A percentile compares a stretch with the other conserved stretches of the same genome.
These are phyloP conservation scores for Exophiala phaeomuriformis DNA, from an alignment of 2,329 filamentous ascomycete species.

Conservation along the genomic window DNA sequence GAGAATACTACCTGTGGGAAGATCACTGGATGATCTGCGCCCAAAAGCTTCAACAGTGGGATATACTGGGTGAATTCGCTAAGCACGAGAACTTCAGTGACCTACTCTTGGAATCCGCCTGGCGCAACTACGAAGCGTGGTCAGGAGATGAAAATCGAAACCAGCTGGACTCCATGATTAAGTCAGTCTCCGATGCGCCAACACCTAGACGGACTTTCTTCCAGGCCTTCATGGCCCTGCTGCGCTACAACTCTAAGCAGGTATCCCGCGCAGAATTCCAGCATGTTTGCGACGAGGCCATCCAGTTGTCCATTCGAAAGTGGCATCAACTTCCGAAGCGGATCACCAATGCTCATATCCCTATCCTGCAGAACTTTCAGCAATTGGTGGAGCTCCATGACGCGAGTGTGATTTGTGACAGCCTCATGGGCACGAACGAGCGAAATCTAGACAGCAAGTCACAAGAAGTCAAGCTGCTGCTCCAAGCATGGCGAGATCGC, in stretches of 20 bases:
- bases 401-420: constrained; percentile 91
- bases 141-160: constrained; percentile 77
- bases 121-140: constrained; percentile 95
- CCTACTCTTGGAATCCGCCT: constrained; percentile 86
- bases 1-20: constrained; percentile 98
- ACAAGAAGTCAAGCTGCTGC: constrained; percentile 84
- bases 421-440: constrained; percentile 74
- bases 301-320: constrained; percentile 92
- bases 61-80: constrained; percentile 92
- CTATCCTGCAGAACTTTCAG: constrained; percentile 94
- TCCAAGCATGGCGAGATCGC: constrained; percentile 91
- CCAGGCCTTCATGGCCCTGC: constrained; percentile 93
- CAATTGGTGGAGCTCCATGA: constrained; percentile 95
- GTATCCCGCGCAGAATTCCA: constrained; percentile 76
- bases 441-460: constrained; percentile 88
- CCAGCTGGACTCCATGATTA: constrained; percentile 85
- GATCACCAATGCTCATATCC: constrained; percentile 91
- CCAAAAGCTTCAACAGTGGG: constrained; percentile 98
- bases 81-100: constrained; percentile 99
- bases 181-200: constrained; percentile 94
- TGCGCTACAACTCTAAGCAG: constrained; percentile 87
- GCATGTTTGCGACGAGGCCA: constrained; percentile 88
- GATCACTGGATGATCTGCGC: constrained; percentile 98
- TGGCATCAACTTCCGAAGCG: constrained; percentile 96
- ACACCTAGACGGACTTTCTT: constrained; percentile 93